Evolutionary conservation across 805 yeast species (phyloP), one percentile per base, ranked within the genome.

Genomic region (Tetrapisispora taiwanensis): DNA sequence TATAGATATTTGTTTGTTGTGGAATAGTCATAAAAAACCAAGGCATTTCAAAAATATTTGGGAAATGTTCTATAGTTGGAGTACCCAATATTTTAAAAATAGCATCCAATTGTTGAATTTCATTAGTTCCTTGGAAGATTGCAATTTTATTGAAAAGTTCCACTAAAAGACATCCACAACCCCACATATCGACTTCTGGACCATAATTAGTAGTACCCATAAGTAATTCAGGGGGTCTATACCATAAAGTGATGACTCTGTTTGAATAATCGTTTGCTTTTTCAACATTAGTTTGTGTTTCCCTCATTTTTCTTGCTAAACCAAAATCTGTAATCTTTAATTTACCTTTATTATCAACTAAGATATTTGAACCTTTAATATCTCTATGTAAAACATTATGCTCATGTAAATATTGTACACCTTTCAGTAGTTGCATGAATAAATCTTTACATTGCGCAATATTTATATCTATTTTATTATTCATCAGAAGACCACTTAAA

Each of bases 161-260:
- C 24, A 87, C 74, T 47, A 92, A 67, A 22, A 92, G 69, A 66
- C 97, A 92, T 2, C 98, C 98, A 48, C 87, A 80, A 0, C 97
- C 96, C 98, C 98, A 92, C 52, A 87, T 79, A 59, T 92, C 98
- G 9, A 92, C 92, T 54, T 85, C 95, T 34, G 87, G 67, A 0
- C 89, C 92, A 63, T 92, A 92, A 46, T 79, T 81, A 0, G 97
- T 89, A 0, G 95, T 79, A 1, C 98, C 98, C 46, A 92, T 64
- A 32, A 92, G 67, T 28, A 92, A 71, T 62, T 90, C 98, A 0
- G 97, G 97, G 1, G 98, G 98, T 47, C 98, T 74, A 62, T 92
- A 90, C 98, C 98, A 92, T 32, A 92, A 68, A 0, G 98, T 92
- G 43, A 92, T 92, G 34, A 92, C 97, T 45, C 98, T 68, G 60